Base-by-base conservation (phyloP, 495 filamentous ascomycete genomes). In the Parathielavia hyrcaniae region DNA sequence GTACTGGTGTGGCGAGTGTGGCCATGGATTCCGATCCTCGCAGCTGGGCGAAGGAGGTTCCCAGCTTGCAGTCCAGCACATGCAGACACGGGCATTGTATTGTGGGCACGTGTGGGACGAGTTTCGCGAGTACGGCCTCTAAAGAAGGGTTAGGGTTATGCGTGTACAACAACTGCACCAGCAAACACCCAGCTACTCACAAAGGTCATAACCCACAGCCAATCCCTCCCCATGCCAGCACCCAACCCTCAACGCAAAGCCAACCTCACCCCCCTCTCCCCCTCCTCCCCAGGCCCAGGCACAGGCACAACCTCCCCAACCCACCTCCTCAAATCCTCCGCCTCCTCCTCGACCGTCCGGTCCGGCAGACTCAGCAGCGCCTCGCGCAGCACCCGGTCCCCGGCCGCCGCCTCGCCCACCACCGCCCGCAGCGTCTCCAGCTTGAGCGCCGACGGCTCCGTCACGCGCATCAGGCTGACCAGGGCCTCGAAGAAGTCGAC, bases 401-500 rank as follows among this genome's bases (percentile, higher is more conserved):
- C 57, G 9, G 51, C 50, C 11, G 72, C 65, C 40, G 75, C 76
- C 41, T 73, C 70, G 19, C 61, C 63, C 22, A 78, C 47, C 16
- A 82, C 26, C 7, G 53, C 58, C 43, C 64, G 63, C 11, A 80
- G 57, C n/a, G 70, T 72, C 19, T 75, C 70, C 13, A 75, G 67
- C 49, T 74, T 79, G 49, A 62, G 47, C 30, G 64, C 48, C 2
- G 73, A 70, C 46, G 70, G 64, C 32, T 74, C 73, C 0, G 75
- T 75, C 32, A 76, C 68, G 12, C 79, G 71, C 69, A 78, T 73
- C 58, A 79, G 68, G 30, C 80, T 77, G 14, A 91, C 64, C 43
- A 88, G 73, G n/a, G 81, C 76, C 48, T 81, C 78, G 60, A 84
- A 89, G 66, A 93, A 93, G 61, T 89, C 83, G 49, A 95, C 75